phyloP scores from a whole-genome alignment of 2,329 filamentous ascomycete species.

The Fusarium mundagurra region DNA sequence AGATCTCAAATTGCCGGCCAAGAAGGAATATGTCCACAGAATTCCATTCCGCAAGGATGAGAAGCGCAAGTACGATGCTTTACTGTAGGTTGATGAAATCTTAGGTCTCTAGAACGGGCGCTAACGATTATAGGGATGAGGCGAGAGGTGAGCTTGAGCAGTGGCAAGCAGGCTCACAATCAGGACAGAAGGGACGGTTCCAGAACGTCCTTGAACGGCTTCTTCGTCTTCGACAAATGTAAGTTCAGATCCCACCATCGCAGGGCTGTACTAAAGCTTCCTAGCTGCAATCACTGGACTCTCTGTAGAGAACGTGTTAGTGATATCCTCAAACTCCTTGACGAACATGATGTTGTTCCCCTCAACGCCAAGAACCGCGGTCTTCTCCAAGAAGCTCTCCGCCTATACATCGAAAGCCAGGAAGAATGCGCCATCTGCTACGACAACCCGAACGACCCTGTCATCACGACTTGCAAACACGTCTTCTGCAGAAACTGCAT shows the following conservation, averaged over 20 bases:
- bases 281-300: conserved; percentile 84
- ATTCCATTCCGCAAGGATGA: conserved; percentile 80
- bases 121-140: conserved; percentile 62
- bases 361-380: conserved; percentile 77
- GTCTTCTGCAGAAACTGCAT: conserved; percentile 81
- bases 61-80: conserved; percentile 77
- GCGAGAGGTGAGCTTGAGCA: conserved; percentile 76
- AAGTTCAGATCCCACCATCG: conserved; percentile 24
- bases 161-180: conserved; percentile 60
- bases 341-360: conserved; percentile 72
- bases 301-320: conserved; percentile 80
- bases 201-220: conserved; percentile 82
- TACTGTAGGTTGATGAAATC: conserved; percentile 63
- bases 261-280: conserved; percentile 1
- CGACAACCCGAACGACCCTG: conserved; percentile 74
- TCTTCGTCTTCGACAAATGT: conserved; percentile 81
- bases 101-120: not conserved
- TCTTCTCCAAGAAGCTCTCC: conserved; percentile 78
- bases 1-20: conserved; percentile 79
- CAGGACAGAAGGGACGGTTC: conserved; percentile 66
- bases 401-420: conserved; percentile 79
- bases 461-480: conserved; percentile 89
- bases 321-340: conserved; percentile 75
- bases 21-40: conserved; percentile 81
- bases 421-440: conserved; percentile 88